Evolutionary conservation across 2,329 filamentous ascomycete species (phyloP), one percentile per base, ranked within the genome.

Genomic region (Endocalyx cinctus): DNA sequence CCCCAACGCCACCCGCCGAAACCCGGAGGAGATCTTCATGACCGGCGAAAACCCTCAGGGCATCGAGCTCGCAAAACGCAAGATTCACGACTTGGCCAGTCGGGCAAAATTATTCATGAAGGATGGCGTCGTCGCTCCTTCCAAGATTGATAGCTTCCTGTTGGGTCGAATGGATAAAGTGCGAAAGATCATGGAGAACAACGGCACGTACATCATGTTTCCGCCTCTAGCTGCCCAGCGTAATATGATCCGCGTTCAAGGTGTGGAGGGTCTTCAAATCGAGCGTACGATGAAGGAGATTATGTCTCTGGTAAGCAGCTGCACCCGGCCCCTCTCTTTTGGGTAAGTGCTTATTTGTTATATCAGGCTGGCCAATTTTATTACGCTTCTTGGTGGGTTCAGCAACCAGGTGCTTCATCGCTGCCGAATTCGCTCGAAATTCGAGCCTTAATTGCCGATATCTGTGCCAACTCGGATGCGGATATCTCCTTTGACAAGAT

Each of bases 151-250:
- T 61, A 94, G 84, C 57, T 90, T 98, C 48, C 63, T 98, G 38
- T 78, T 97, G 22, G 85, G 85, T 50, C 84, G 92, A 17, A 72
- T 97, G 51, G 90, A 97, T 62, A 97, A 97, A 62, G 87, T 98
- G 38, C 87, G 89, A 54, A 96, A 95, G 70, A 95, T 98, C 45
- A 90, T 96, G 63, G 92, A 98, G 58, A 84, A 84, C 35, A 97
- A 97, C 54, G 92, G 90, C 23, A 94, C 90, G 6, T 95, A 94
- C 60, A 87, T 98, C 48, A 76, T 95, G 57, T 87, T 98, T 46
- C 92, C 92, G 6, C 80, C 84, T 14, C 72, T 98, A 25, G 92
- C 87, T 15, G 87, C 86, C 46, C 84, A 90, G 58, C 84, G 84
- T 38, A 87, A 81, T 46, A 73, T 87, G 47, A 84, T 97, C 44